Evolutionary conservation across 768 basidiomycete species (phyloP).

Genomic region (Serendipita vermifera): DNA sequence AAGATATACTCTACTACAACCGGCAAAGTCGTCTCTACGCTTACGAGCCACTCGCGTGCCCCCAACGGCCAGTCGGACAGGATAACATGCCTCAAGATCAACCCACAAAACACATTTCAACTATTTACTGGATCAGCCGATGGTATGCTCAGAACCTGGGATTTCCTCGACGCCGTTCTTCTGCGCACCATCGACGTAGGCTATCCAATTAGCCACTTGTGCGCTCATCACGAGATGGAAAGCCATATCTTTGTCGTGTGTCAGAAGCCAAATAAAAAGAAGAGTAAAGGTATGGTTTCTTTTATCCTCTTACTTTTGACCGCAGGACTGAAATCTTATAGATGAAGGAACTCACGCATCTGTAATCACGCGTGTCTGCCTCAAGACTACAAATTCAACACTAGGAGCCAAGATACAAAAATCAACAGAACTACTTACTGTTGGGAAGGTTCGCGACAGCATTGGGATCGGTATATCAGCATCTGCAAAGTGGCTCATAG

Average conservation of each 20-base stretch:
- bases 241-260: slow-evolving; percentile 55
- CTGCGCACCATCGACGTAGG: slow-evolving; percentile 60
- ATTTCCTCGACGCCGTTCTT: slow-evolving; percentile 73
- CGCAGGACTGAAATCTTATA: background rate
- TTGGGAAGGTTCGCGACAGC: slow-evolving; percentile 57
- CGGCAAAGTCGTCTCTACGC: slow-evolving; percentile 68
- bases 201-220: slow-evolving; percentile 57
- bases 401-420: slow-evolving; percentile 30
- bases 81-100: slow-evolving; percentile 64
- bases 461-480: slow-evolving; percentile 59
- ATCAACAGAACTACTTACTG: slow-evolving; percentile 36
- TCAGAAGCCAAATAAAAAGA: slow-evolving; percentile 10
- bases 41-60: slow-evolving; percentile 37
- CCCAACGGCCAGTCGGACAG: slow-evolving; percentile 33
- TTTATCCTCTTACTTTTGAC: background rate
- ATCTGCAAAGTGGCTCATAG: slow-evolving; percentile 66
- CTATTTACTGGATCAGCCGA: slow-evolving; percentile 74
- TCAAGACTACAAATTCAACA: slow-evolving; percentile 35
- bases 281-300: slow-evolving; percentile 9
- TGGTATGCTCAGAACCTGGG: slow-evolving; percentile 84
- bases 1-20: slow-evolving; percentile 74
- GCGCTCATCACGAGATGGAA: slow-evolving; percentile 54
- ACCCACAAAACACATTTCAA: slow-evolving; percentile 80
- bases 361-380: slow-evolving; percentile 48
- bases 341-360: too few relatives aligned